These are phyloP conservation scores for Exophiala oligosperma DNA, from an alignment of 2,329 filamentous ascomycete genomes.

Conservation along the genomic window DNA sequence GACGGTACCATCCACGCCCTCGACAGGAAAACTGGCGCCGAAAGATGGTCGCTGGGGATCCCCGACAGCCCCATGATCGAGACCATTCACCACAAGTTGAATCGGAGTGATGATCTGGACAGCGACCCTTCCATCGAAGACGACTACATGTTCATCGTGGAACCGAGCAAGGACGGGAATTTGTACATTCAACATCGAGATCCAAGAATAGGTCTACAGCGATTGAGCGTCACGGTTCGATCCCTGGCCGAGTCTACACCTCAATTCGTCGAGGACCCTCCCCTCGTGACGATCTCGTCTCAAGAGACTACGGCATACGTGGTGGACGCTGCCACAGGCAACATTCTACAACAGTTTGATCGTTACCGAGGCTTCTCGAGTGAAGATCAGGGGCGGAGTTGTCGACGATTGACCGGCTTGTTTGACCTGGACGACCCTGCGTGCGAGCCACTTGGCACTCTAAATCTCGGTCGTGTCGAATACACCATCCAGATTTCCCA, in stretches of 20 bases:
- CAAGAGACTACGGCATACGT: conserved; percentile 90
- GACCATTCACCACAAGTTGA: conserved; percentile 75
- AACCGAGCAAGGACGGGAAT: conserved; percentile 82
- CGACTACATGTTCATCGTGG: conserved; percentile 92
- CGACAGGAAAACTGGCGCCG: conserved; percentile 80
- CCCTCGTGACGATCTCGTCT: conserved; percentile 84
- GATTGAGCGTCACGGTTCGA: conserved; percentile 60
- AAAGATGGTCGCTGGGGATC: conserved; percentile 81
- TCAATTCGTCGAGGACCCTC: conserved; percentile 67
- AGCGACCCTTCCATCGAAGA: conserved; percentile 65
- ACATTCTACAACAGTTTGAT: conserved; percentile 80
- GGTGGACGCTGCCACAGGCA: conserved; percentile 81
- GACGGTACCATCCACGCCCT: conserved; percentile 93
- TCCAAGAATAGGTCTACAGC: conserved; percentile 47
- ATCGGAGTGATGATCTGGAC: conserved; percentile 60
- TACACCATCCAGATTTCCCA: conserved; percentile 87
- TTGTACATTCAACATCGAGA: conserved; percentile 83
- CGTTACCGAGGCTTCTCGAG: conserved; percentile 21
- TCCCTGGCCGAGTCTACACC: conserved; percentile 82
- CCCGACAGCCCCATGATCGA: conserved; percentile 83
- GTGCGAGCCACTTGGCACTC: conserved; percentile 75
- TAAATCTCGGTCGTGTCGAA: conserved; percentile 82
- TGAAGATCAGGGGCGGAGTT: conserved; percentile 59
- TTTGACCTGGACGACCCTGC: conserved; percentile 63
- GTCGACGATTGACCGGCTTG: conserved; percentile 63